Conservation (phyloP, 2,329 filamentous ascomycete genomes). For the Periconia macrospinosa region DNA sequence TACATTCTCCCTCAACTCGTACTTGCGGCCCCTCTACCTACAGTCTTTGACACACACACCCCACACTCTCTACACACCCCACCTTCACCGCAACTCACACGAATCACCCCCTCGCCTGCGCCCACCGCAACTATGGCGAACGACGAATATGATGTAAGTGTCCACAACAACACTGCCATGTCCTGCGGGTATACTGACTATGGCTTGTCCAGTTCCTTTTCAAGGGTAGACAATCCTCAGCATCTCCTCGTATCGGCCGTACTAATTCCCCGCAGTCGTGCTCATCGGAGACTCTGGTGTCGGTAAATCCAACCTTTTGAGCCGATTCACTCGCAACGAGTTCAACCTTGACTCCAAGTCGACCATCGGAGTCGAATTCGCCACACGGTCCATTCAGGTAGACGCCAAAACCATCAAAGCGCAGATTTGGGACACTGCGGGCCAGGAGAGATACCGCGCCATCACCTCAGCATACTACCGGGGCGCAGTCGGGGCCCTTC, state of each 20-base stretch:
- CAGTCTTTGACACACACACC: not conserved
- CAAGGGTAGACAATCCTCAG: slow-evolving; percentile 69
- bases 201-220: slow-evolving; percentile 79
- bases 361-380: slow-evolving; percentile 99
- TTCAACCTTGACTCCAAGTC: slow-evolving; percentile 99
- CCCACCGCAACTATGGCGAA: slow-evolving; percentile 75
- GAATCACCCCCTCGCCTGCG: slow-evolving; percentile 17
- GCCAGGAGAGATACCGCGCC: slow-evolving; percentile 97
- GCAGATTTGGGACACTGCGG: slow-evolving; percentile 99
- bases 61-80: slow-evolving; percentile 4
- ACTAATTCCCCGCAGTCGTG: slow-evolving; percentile 68
- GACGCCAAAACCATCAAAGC: slow-evolving; percentile 99
- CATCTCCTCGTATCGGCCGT: slow-evolving; percentile 15
- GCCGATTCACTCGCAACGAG: slow-evolving; percentile 98
- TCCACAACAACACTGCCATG: slow-evolving; percentile 8
- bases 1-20: not conserved
- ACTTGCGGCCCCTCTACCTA: not conserved
- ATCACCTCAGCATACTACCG: slow-evolving; percentile 99
- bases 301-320: slow-evolving; percentile 99
- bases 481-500: slow-evolving; percentile 92
- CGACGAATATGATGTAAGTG: slow-evolving; percentile 98
- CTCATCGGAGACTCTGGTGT: slow-evolving; percentile 99
- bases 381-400: slow-evolving; percentile 96
- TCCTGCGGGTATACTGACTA: slow-evolving; percentile 20
- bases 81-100: slow-evolving; percentile 12